Base-by-base conservation (phyloP, 2,329 filamentous ascomycete species). In the Paracoccidioides brasiliensis region DNA sequence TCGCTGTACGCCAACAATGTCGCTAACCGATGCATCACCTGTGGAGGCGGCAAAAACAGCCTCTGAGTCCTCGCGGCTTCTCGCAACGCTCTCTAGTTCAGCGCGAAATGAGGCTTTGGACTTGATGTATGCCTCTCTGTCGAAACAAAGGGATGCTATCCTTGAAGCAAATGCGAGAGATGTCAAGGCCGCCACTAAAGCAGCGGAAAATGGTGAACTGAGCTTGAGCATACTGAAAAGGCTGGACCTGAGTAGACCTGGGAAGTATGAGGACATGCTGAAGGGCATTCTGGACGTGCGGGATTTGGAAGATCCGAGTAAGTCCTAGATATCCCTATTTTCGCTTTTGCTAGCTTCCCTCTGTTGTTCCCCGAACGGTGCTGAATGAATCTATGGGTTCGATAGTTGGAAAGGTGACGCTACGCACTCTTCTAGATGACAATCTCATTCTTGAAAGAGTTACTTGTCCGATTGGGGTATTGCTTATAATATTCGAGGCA, bases 201-300 rank as follows among this genome's bases (percentile, higher is more conserved):
- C 88, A 51, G 88, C 87, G 22, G 80, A 83, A 14, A 80, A 83
- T 64, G 91, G 91, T 43, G 76, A 82, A 50, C 74, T 97, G 52
- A 91, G 84, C 69, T 80, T 85, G 65, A 93, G 88, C 66, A 79
- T 97, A 30, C 81, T 96, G 37, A 93, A 94, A 65, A 81, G 93
- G 55, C 78, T 98, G 58, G 91, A 98, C 70, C 76, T 98, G 51
- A 83, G 82, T 51, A 86, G 87, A 69, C 81, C 83, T 67, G 91
- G 91, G 57, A 97, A 97, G 74, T 98, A 86, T 78, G 90, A 96
- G 66, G 93, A 97, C 67, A 97, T 98, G 93, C 78, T 98, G 61
- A 86, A 90, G 74, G 93, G 93, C 32, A 94, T 98, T 58, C 73
- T 94, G 58, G 89, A 95, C 72, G 93, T 98, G 58, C 80, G 86